These are phyloP conservation scores for Sicyos edulis DNA, from an alignment of 306 rosid genomes.

Conservation along the genomic window DNA sequence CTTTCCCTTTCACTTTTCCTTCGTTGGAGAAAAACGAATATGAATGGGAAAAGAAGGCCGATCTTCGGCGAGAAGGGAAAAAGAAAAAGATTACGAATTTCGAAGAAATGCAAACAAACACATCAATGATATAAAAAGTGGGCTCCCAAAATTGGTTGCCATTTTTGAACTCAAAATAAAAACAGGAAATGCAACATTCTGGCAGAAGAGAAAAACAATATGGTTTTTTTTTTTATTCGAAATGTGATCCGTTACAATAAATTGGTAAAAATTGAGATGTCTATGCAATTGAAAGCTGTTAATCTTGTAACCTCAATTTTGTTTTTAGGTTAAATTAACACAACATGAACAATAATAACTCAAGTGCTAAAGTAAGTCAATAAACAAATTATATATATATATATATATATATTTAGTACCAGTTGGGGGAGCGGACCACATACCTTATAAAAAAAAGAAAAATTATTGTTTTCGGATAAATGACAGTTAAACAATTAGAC, in stretches of 20 bases:
- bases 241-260: neutral
- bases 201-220: neutral
- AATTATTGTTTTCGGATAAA: no score
- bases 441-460: no score
- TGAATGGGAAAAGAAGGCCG: slow-evolving; percentile 14
- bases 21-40: slow-evolving; percentile 20
- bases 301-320: neutral
- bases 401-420: no score
- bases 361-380: no score
- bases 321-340: no score
- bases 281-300: neutral
- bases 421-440: no score
- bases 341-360: no score
- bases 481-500: no score
- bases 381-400: no score
- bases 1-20: slow-evolving; percentile 12
- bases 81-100: slow-evolving; percentile 5
- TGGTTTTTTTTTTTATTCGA: neutral
- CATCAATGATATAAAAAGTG: neutral
- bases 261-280: neutral
- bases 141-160: neutral
- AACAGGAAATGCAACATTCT: neutral
- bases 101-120: slow-evolving; percentile 15
- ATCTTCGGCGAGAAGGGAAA: slow-evolving; percentile 26
- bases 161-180: neutral